Percentiles rank a stretch among this genome's conserved stretches.
phyloP scores from a whole-genome alignment of 2,329 filamentous ascomycete genomes.

The Pestalotiopsis sp. region DNA sequence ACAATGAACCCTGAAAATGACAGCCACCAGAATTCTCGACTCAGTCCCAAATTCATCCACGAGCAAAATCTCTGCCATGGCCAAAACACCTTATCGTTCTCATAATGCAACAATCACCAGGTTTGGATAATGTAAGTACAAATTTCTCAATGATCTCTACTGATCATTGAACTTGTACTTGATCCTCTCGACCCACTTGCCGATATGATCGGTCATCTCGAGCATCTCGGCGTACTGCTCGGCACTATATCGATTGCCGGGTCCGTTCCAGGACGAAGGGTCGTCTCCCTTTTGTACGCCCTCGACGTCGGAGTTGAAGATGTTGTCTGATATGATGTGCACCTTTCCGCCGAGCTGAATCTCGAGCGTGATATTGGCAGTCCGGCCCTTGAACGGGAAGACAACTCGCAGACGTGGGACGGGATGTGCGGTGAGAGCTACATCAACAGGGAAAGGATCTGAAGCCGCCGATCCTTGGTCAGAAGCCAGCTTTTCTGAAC shows the following conservation, averaged over 20 bases:
- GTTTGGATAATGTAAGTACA: background rate
- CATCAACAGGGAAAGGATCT: conserved; percentile 45
- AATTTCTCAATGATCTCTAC: background rate
- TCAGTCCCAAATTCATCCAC: no score
- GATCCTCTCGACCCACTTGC: conserved; percentile 44
- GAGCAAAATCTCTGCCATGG: background rate
- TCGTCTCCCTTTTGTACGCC: conserved; percentile 19
- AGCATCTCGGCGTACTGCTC: conserved; percentile 48
- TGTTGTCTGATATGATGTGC: conserved; percentile 60
- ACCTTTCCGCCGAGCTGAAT: conserved; percentile 63
- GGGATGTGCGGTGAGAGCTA: conserved; percentile 54
- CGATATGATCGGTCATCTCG: conserved; percentile 54
- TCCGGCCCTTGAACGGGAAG: conserved; percentile 53
- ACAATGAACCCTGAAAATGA: background rate
- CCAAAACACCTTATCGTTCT: background rate
- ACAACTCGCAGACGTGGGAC: conserved; percentile 53
- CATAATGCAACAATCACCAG: background rate
- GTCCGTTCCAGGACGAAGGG: conserved; percentile 21
- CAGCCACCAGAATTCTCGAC: no score
- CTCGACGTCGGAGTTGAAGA: conserved; percentile 34
- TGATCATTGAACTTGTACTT: conserved; percentile 24
- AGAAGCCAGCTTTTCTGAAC: conserved; percentile 9
- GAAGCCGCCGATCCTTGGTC: background rate
- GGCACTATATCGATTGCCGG: conserved; percentile 37
- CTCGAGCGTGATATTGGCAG: conserved; percentile 58